Percentiles rank a stretch among this genome's conserved stretches.
These are phyloP conservation scores for Coemansia biformis DNA, from an alignment of 192 early-diverging fungal genomes.

Conservation along the genomic window DNA sequence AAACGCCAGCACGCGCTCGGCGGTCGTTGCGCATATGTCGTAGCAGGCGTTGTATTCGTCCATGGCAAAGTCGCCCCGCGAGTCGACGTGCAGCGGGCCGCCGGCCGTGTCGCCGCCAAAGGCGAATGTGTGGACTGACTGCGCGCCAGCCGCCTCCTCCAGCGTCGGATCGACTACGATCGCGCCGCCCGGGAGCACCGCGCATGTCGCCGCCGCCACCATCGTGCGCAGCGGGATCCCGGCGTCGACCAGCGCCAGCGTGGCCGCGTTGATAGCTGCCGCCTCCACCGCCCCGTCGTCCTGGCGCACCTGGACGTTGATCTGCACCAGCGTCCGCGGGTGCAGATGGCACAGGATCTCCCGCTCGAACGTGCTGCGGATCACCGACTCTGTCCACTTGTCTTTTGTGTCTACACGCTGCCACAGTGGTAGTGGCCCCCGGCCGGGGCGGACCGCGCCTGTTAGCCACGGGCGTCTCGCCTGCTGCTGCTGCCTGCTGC, in stretches of 20 bases:
- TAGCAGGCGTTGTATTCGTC: slow-evolving; percentile 48
- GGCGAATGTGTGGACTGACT: slow-evolving; percentile 79
- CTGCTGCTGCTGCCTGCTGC: too few species aligned
- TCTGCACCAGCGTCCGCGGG: slow-evolving; percentile 81
- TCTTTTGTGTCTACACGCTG: slow-evolving; percentile 55
- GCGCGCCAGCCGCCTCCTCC: slow-evolving; percentile 63
- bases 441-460: too few species aligned
- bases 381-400: slow-evolving; percentile 61
- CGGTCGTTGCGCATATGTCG: slow-evolving; percentile 33
- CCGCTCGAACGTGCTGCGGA: slow-evolving; percentile 71
- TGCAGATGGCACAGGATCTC: slow-evolving; percentile 72
- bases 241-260: slow-evolving; percentile 84
- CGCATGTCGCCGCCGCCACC: slow-evolving; percentile 65
- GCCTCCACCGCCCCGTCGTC: slow-evolving; percentile 81
- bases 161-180: slow-evolving; percentile 75
- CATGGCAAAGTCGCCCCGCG: slow-evolving; percentile 66
- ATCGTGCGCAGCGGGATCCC: slow-evolving; percentile 75
- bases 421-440: too few species aligned
- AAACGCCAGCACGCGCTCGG: slow-evolving; percentile 53
- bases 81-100: slow-evolving; percentile 58
- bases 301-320: slow-evolving; percentile 78
- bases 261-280: slow-evolving; percentile 75
- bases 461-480: too few species aligned
- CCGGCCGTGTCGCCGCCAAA: slow-evolving; percentile 38
- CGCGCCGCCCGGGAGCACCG: slow-evolving; percentile 54